phyloP scores from a whole-genome alignment of 1,284 basidiomycete species.

The Irpex sp. region DNA sequence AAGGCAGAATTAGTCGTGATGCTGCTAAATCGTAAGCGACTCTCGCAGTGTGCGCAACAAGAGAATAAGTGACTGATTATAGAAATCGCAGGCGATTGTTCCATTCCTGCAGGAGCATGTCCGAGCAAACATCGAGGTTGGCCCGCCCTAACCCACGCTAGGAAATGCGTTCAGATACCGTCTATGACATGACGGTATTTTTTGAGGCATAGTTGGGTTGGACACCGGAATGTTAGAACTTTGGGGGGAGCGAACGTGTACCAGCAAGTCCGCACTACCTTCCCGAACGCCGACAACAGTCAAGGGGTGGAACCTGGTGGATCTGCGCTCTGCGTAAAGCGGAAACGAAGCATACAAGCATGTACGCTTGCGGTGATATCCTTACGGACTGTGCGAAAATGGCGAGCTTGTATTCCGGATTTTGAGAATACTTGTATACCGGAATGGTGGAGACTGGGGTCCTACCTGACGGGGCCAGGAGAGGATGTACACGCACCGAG shows the following conservation, averaged over 20 bases:
- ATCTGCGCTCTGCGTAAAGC: neutral
- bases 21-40: neutral
- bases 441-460: conserved; percentile 4
- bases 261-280: neutral
- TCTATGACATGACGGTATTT: neutral
- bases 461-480: neutral
- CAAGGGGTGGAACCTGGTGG: neutral
- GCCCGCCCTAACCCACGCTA: neutral
- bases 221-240: no score
- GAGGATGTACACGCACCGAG: neutral
- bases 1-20: neutral
- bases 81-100: neutral
- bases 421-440: neutral
- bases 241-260: neutral
- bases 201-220: no score
- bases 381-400: neutral
- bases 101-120: neutral
- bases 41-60: neutral
- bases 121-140: conserved; percentile 10
- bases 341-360: neutral
- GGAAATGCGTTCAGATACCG: neutral
- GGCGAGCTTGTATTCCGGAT: neutral
- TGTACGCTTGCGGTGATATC: neutral
- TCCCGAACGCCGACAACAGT: neutral
- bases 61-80: neutral